Conservation (phyloP, 116 monocot species). For the Dioscorea cayenensis region DNA sequence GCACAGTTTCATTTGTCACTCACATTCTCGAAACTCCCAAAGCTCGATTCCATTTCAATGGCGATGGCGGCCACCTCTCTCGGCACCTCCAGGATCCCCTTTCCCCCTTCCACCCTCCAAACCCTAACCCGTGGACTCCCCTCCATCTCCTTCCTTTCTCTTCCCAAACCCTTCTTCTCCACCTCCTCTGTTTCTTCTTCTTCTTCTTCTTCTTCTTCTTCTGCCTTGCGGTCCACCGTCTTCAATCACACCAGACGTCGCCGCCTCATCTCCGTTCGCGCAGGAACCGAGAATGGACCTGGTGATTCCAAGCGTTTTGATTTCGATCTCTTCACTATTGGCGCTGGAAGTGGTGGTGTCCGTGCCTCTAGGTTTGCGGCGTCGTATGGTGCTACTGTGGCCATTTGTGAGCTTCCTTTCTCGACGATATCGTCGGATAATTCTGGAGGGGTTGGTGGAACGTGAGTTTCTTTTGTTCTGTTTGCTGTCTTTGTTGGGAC, state of each 20-base stretch:
- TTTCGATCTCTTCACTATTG: constrained; percentile 94
- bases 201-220: not conserved
- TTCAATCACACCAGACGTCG: not conserved
- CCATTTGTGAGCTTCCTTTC: constrained; percentile 91
- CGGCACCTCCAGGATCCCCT: constrained; percentile 31
- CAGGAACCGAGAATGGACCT: constrained; percentile 10
- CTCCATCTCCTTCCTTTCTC: constrained; percentile 7
- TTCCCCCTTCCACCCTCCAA: constrained; percentile 35
- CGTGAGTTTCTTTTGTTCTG: constrained; percentile 37
- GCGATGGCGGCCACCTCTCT: constrained; percentile 10
- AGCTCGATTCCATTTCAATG: not conserved
- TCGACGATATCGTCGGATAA: constrained; percentile 68
- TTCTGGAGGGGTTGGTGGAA: constrained; percentile 92
- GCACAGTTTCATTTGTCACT: no score
- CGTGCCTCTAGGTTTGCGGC: constrained; percentile 87
- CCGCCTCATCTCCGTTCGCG: constrained; percentile 24
- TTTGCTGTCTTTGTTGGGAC: not conserved
- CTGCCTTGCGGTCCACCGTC: no score
- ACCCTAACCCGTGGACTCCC: constrained; percentile 29
- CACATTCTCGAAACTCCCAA: no score
- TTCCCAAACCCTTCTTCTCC: constrained; percentile 17
- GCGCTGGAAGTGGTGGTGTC: constrained; percentile 93
- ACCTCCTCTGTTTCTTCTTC: not conserved
- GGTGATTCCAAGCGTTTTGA: constrained; percentile 37
- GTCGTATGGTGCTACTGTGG: constrained; percentile 73